Conservation (phyloP, 345 rosid genomes). For the Moricandia arvensis region DNA sequence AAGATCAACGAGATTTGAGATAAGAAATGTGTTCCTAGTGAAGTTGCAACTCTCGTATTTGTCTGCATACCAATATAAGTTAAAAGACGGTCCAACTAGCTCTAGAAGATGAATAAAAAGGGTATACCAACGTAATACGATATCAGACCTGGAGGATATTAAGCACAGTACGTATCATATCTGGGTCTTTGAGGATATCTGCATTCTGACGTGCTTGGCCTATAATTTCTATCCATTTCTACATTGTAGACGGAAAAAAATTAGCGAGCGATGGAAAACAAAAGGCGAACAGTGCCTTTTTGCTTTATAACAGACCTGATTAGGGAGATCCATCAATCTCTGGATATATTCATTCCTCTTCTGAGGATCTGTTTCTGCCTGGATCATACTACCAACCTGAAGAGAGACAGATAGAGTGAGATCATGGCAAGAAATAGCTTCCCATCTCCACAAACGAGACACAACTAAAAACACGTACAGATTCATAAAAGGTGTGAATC, state of each 20-base stretch:
- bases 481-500: conserved; percentile 95
- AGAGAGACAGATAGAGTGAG: conserved; percentile 9
- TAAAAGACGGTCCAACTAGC: neutral
- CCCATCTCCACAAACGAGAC: neutral
- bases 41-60: conserved; percentile 89
- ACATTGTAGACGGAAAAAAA: conserved; percentile 17
- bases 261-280: conserved; percentile 27
- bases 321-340: conserved; percentile 93
- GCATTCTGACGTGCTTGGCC: conserved; percentile 92
- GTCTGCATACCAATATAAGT: conserved; percentile 54
- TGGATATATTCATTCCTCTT: conserved; percentile 93
- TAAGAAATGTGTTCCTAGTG: conserved; percentile 82
- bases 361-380: conserved; percentile 86
- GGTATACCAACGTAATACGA: neutral
- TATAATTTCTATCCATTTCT: conserved; percentile 98
- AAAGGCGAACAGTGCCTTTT: neutral
- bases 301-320: conserved; percentile 55
- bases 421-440: conserved; percentile 1
- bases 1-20: conserved; percentile 84
- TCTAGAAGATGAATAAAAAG: neutral
- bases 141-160: conserved; percentile 81
- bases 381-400: conserved; percentile 95
- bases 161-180: conserved; percentile 82
- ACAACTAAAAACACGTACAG: conserved; percentile 49
- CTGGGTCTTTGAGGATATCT: conserved; percentile 81